phyloP scores from a whole-genome alignment of 495 filamentous ascomycete genomes.

The Talaromyces wortmannii region DNA sequence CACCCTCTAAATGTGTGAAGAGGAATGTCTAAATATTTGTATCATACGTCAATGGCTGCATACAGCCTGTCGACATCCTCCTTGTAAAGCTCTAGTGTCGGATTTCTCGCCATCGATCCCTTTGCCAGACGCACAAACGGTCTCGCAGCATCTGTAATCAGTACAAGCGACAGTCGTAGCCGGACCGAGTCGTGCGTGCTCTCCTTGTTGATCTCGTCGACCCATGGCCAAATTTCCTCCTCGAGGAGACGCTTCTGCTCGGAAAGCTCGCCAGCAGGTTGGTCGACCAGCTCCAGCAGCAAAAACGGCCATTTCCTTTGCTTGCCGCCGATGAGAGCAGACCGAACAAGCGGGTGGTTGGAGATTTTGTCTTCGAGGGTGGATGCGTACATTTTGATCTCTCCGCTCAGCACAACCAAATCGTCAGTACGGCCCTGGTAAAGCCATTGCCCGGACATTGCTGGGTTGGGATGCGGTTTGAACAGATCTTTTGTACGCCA shows the following conservation, averaged over 20 bases:
- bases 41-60: background rate
- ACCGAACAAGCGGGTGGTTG: background rate
- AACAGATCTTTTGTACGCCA: constrained; percentile 1
- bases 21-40: background rate
- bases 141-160: background rate
- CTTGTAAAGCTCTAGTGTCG: background rate
- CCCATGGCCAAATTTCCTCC: background rate
- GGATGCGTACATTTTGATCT: constrained; percentile 5
- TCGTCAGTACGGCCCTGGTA: constrained; percentile 1
- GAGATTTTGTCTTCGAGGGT: background rate
- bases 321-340: constrained; percentile 1
- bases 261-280: background rate
- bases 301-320: constrained; percentile 2
- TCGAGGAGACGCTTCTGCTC: background rate
- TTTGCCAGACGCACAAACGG: constrained; percentile 1
- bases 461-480: background rate
- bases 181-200: constrained; percentile 1
- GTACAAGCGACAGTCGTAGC: background rate
- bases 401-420: constrained; percentile 1
- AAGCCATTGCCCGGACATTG: constrained; percentile 1
- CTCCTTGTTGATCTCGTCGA: background rate
- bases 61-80: constrained; percentile 1
- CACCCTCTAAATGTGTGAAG: background rate
- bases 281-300: background rate
- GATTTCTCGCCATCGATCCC: constrained; percentile 1